Evolutionary conservation across 2,329 filamentous ascomycete genomes (phyloP).

Genomic region (Parastagonospora avenae): DNA sequence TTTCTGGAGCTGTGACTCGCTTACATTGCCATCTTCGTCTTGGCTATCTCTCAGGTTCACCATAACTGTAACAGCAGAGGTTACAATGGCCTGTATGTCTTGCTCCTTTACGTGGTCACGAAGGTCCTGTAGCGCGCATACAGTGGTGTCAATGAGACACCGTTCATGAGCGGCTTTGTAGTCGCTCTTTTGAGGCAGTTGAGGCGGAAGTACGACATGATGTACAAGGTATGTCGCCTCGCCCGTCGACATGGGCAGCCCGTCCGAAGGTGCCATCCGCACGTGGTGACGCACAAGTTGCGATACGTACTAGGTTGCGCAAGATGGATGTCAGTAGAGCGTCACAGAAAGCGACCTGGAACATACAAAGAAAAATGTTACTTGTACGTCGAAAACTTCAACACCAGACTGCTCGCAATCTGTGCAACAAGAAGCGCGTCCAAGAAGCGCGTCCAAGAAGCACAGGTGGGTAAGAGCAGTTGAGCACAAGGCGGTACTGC

Average conservation of each 20-base stretch:
- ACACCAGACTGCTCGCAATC: no score
- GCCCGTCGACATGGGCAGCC: not conserved
- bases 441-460: not conserved
- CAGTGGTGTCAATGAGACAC: conserved; percentile 2
- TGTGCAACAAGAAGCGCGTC: not conserved
- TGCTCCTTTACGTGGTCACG: not conserved
- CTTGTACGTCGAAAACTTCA: no score
- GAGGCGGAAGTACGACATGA: conserved; percentile 55
- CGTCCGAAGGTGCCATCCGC: not conserved
- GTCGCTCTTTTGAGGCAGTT: conserved; percentile 48
- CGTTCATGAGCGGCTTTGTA: conserved; percentile 1
- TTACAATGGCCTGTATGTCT: not conserved
- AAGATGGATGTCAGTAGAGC: no score
- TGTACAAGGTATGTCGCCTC: conserved; percentile 46
- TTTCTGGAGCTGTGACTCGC: conserved; percentile 10
- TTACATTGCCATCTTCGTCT: conserved; percentile 12
- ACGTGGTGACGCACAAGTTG: not conserved
- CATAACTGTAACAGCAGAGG: not conserved
- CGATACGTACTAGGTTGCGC: not conserved
- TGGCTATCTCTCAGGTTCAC: not conserved
- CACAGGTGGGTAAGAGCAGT: not conserved
- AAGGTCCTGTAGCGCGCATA: conserved; percentile 5
- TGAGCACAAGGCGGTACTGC: not conserved
- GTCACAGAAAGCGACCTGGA: no score
- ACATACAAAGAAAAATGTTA: no score